Conservation (phyloP, 495 filamentous ascomycete genomes). For the Stereocaulon alpinum region DNA sequence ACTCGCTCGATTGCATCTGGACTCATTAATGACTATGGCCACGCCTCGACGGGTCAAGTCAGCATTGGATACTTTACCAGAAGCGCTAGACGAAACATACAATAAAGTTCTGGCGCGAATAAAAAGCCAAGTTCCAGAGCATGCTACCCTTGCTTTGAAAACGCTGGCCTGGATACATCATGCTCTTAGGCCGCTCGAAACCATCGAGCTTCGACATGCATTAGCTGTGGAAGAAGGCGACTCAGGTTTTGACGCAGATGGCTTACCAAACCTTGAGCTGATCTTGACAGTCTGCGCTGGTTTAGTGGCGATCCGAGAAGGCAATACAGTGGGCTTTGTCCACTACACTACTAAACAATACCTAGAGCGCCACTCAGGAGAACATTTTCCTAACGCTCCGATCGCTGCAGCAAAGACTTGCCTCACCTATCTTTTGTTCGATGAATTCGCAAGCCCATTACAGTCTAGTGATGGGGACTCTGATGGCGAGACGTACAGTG, state of each 20-base stretch:
- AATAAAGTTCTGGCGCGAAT: constrained; percentile 21
- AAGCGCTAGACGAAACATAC: constrained; percentile 19
- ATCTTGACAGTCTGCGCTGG: constrained; percentile 22
- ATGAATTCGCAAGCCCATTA: constrained; percentile 12
- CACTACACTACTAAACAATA: constrained; percentile 23
- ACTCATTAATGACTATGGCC: constrained; percentile 18
- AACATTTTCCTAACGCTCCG: constrained; percentile 20
- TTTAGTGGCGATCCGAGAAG: constrained; percentile 17
- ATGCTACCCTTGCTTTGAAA: constrained; percentile 9
- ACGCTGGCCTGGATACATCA: constrained; percentile 20
- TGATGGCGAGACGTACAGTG: no score
- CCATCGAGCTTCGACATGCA: constrained; percentile 22
- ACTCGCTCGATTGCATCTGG: constrained; percentile 22
- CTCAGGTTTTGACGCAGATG: constrained; percentile 17
- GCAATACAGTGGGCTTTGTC: constrained; percentile 17
- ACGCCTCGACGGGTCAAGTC: constrained; percentile 14
- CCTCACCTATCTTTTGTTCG: constrained; percentile 25
- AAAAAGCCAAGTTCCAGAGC: background rate
- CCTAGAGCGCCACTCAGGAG: constrained; percentile 4
- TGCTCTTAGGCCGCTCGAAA: constrained; percentile 13
- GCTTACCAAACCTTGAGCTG: constrained; percentile 7
- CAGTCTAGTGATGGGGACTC: background rate
- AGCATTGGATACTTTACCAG: constrained; percentile 17
- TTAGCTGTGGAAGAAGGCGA: constrained; percentile 20
- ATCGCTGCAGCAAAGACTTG: constrained; percentile 24